Base-by-base conservation (phyloP, 1,284 basidiomycete species). In the Meira miltonrushii region DNA sequence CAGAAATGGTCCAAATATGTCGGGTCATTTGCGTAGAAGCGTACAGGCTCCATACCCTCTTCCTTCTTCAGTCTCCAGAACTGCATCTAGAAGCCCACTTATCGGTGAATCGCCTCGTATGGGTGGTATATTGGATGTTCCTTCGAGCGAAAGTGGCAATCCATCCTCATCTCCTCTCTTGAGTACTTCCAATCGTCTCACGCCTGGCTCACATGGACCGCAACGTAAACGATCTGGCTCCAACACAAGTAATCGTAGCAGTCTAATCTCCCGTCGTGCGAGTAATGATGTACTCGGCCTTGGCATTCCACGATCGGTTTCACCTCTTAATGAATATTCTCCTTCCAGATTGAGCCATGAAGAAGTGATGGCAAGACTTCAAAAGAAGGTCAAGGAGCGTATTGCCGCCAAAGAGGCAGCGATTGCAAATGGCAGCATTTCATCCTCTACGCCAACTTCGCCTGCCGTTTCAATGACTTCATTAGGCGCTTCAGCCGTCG, bases 341-440 rank as follows among this genome's bases (percentile, higher is more conserved):
- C 23, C 46, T 17, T 23, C 17, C 12, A n/a, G 7, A 19, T 15
- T 53, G 12, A 39, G 6, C 5, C 50, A 53, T 38, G 50, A 53
- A 19, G 50, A 53, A 41, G 39, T 53, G 12, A 53, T 53, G 50
- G 50, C 50, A 19, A n/a, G 39, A 12, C 50, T 53, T 53, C 50
- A 53, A 28, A 17, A 33, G 12, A 53, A 53, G 28, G 50, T 53
- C 7, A 53, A 53, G 25, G 50, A 53, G 15, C 5, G 50, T 3
- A n/a, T 53, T 13, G 50, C 50, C n/a, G 50, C 50, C 5, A 53
- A 53, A 33, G 28, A 39, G 8, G 48, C 48, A 17, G 28, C 17
- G 23, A 41, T 33, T 39, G 19, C n/a, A 5, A 50, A n/a, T 50
- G 47, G 47, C 21, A 37, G 15, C 21, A 15, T 43, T 43, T n/a